These are phyloP conservation scores for Galeopsis tetrahit DNA, from an alignment of 257 asterid genomes.

Conservation along the genomic window DNA sequence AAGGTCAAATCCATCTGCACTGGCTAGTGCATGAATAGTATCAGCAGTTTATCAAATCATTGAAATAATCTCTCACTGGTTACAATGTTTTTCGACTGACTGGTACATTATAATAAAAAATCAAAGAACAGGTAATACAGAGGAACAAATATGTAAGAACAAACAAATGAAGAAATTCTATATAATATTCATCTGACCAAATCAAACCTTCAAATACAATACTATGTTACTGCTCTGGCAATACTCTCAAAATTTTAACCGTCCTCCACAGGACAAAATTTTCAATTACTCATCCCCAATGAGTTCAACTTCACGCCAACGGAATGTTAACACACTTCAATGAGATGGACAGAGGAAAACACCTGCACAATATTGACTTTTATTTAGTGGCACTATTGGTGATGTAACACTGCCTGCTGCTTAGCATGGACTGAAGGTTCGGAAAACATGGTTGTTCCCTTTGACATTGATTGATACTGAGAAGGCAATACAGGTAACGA, in stretches of 20 bases:
- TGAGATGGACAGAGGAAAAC: constrained; percentile 22
- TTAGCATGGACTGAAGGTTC: constrained; percentile 57
- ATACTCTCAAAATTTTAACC: constrained; percentile 28
- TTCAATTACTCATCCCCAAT: constrained; percentile 15
- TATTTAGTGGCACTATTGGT: constrained; percentile 38
- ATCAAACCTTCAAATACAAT: constrained; percentile 35
- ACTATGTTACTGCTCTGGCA: constrained; percentile 26
- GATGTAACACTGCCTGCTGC: constrained; percentile 47
- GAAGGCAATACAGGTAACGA: constrained; percentile 57
- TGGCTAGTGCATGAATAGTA: background rate
- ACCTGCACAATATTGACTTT: constrained; percentile 16
- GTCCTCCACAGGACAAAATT: constrained; percentile 23
- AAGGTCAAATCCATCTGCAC: constrained; percentile 19
- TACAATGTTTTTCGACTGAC: constrained; percentile 19
- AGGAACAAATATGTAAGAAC: constrained; percentile 30
- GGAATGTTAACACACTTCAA: constrained; percentile 29
- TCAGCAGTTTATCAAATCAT: constrained; percentile 19
- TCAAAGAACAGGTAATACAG: constrained; percentile 18
- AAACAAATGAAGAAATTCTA: constrained; percentile 44
- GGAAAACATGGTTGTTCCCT: constrained; percentile 53
- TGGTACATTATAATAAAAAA: constrained; percentile 15
- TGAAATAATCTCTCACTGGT: constrained; percentile 9
- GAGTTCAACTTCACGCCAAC: constrained; percentile 33
- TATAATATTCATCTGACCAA: constrained; percentile 28
- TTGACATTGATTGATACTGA: constrained; percentile 57